Evolutionary conservation across 106 monocot genomes (phyloP).

Genomic region (Dendrobium catenatum): DNA sequence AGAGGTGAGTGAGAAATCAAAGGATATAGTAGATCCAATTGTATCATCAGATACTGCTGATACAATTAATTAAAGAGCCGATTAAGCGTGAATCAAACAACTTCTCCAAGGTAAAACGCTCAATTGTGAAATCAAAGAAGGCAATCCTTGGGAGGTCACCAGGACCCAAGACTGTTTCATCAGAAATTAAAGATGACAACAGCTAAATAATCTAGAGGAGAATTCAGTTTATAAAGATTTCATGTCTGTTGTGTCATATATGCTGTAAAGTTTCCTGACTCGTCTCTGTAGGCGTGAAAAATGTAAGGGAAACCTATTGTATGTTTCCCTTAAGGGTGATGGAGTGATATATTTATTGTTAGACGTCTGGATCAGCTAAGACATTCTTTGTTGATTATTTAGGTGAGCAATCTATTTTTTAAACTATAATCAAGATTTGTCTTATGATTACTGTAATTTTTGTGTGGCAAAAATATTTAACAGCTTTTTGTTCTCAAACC

Average conservation of each 20-base stretch:
- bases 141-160: slow-evolving; percentile 49
- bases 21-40: too few relatives aligned
- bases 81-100: slow-evolving; percentile 21
- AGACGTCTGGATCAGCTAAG: background rate
- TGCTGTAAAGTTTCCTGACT: too few relatives aligned
- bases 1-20: too few relatives aligned
- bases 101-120: slow-evolving; percentile 50
- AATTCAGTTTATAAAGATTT: too few relatives aligned
- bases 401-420: background rate
- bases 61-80: too few relatives aligned
- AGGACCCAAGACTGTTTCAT: slow-evolving; percentile 24
- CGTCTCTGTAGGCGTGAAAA: too few relatives aligned
- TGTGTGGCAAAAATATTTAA: too few relatives aligned
- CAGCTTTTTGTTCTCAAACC: too few relatives aligned
- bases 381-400: background rate
- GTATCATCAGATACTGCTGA: too few relatives aligned
- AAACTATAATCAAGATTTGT: background rate
- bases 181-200: slow-evolving; percentile 11
- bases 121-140: slow-evolving; percentile 48
- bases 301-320: too few relatives aligned
- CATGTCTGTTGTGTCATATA: too few relatives aligned
- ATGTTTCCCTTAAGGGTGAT: background rate
- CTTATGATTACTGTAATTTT: too few relatives aligned
- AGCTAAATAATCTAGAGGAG: background rate
- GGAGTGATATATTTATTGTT: background rate